Evolutionary conservation across 2,329 filamentous ascomycete species (phyloP).

Genomic region (Beauveria rudraprayagi): DNA sequence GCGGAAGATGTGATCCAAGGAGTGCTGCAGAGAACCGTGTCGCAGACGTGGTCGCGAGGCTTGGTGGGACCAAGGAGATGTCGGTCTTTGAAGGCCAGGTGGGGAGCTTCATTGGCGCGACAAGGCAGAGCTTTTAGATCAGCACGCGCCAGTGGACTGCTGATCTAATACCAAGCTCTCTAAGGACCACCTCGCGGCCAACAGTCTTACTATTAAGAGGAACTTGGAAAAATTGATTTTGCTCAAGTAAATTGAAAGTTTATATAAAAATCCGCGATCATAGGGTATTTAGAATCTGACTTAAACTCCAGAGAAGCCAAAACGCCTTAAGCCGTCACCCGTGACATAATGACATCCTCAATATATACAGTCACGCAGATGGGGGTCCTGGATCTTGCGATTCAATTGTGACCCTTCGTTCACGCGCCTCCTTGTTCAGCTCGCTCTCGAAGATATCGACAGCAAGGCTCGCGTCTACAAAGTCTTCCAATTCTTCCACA

Average conservation of each 20-base stretch:
- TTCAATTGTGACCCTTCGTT: conserved; percentile 25
- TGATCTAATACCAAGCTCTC: too few relatives aligned
- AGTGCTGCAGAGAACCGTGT: neutral
- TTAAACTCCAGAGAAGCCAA: neutral
- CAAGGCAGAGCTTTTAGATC: neutral
- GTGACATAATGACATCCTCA: neutral
- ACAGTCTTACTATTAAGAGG: neutral
- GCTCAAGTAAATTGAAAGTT: neutral
- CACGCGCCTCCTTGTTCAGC: conserved; percentile 42
- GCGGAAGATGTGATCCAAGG: neutral
- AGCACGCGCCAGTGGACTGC: too few relatives aligned
- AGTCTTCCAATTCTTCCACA: conserved; percentile 92
- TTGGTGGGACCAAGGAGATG: conserved; percentile 7
- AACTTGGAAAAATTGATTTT: neutral
- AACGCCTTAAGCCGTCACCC: neutral
- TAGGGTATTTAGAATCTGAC: neutral
- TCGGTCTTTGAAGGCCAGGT: conserved; percentile 1
- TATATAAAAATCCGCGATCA: neutral
- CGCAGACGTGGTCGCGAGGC: conserved; percentile 3
- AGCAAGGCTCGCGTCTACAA: conserved; percentile 79
- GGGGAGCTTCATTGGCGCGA: conserved; percentile 1
- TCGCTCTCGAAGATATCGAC: conserved; percentile 66
- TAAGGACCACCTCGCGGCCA: too few relatives aligned
- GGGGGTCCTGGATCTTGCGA: conserved; percentile 18
- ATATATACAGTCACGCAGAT: conserved; percentile 19